A percentile compares a stretch with the other conserved stretches of the same genome.
These are phyloP conservation scores for Lepraria neglecta DNA, from an alignment of 495 filamentous ascomycete species.

Conservation along the genomic window DNA sequence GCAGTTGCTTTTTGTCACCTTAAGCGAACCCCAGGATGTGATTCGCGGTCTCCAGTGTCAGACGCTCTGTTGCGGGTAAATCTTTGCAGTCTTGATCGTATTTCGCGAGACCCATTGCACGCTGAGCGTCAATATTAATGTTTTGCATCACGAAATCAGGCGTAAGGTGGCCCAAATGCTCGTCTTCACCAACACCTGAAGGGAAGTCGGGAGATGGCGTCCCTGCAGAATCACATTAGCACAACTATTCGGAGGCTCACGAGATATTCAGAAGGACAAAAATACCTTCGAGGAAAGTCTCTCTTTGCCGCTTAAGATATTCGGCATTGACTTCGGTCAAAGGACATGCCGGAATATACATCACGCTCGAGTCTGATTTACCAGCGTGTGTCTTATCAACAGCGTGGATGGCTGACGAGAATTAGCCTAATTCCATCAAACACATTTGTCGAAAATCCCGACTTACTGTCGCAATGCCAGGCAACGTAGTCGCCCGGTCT, in stretches of 20 bases:
- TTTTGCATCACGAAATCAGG: slow-evolving; percentile 26
- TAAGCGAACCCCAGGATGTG: slow-evolving; percentile 23
- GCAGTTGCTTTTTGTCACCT: too few relatives aligned
- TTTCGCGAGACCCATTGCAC: slow-evolving; percentile 24
- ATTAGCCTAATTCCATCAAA: neutral
- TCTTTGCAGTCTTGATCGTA: slow-evolving; percentile 11
- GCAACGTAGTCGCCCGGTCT: slow-evolving; percentile 80
- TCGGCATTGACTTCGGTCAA: slow-evolving; percentile 65
- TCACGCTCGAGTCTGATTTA: slow-evolving; percentile 62
- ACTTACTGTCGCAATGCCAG: slow-evolving; percentile 81
- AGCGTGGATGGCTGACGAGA: slow-evolving; percentile 49
- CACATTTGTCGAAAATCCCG: slow-evolving; percentile 22
- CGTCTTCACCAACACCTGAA: slow-evolving; percentile 38
- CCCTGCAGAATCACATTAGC: slow-evolving; percentile 18
- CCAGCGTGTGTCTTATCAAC: slow-evolving; percentile 76
- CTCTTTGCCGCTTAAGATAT: slow-evolving; percentile 62
- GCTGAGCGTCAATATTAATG: slow-evolving; percentile 23
- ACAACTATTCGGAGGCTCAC: neutral
- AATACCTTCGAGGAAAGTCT: slow-evolving; percentile 53
- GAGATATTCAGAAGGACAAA: neutral
- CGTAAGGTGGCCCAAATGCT: slow-evolving; percentile 25
- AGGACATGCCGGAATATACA: slow-evolving; percentile 84
- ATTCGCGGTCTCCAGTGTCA: slow-evolving; percentile 19
- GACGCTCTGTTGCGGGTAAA: slow-evolving; percentile 9
- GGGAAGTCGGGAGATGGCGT: slow-evolving; percentile 68